These are phyloP conservation scores for Endoconidiophora polonica DNA, from an alignment of 2,329 filamentous ascomycete species.

Conservation along the genomic window DNA sequence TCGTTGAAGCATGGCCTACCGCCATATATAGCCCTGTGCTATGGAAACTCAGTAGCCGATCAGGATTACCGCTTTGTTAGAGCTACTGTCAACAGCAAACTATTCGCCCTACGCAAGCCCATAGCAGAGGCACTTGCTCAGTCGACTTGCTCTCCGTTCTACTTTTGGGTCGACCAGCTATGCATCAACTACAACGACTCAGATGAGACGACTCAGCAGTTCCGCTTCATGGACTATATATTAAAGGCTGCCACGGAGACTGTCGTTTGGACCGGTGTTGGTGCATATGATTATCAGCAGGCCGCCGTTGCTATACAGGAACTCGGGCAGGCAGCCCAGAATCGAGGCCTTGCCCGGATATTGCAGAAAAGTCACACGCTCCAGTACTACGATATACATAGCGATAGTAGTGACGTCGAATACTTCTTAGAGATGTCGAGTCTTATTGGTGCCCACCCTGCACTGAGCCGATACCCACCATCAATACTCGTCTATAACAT, in stretches of 20 bases:
- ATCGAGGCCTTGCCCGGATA: background rate
- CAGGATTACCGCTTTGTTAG: background rate
- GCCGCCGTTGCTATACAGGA: background rate
- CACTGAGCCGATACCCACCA: too few relatives aligned
- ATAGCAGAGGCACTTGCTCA: background rate
- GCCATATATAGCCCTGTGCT: background rate
- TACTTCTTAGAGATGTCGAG: too few relatives aligned
- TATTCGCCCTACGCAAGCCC: background rate
- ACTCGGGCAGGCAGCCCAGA: background rate
- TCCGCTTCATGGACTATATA: background rate
- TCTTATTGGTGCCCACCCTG: too few relatives aligned
- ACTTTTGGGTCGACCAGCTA: constrained; percentile 12
- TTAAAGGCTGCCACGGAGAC: background rate
- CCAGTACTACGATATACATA: background rate
- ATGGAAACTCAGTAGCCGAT: background rate
- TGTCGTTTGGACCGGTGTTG: background rate
- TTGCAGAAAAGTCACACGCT: background rate
- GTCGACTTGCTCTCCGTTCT: background rate
- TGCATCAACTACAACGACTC: constrained; percentile 10
- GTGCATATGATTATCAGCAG: background rate
- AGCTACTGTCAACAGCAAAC: background rate
- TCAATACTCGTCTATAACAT: too few relatives aligned
- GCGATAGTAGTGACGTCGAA: background rate
- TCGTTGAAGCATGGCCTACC: background rate
- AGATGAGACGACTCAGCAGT: constrained; percentile 8